A percentile compares a stretch with the other conserved stretches of the same genome.
Conservation (phyloP, 768 basidiomycete species). For the Chalciporus pseudorubinellus region DNA sequence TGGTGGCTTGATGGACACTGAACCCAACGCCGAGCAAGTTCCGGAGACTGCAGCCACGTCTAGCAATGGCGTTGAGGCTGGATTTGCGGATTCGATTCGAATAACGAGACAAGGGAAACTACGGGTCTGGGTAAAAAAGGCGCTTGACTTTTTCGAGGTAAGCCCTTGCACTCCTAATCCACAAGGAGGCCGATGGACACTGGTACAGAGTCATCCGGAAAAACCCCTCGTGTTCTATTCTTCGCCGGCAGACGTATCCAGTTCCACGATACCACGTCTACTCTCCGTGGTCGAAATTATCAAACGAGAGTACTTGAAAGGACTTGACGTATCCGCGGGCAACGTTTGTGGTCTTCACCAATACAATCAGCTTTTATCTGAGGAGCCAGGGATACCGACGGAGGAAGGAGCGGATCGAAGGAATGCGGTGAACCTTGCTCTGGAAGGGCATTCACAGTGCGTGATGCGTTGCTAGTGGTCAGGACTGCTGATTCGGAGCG, state of each 20-base stretch:
- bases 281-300: conserved; percentile 81
- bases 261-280: conserved; percentile 54
- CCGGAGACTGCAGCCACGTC: background rate
- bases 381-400: conserved; percentile 31
- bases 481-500: background rate
- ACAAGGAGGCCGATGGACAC: conserved; percentile 4
- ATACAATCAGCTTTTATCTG: conserved; percentile 66
- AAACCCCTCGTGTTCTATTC: conserved; percentile 59
- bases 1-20: conserved; percentile 17
- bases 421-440: conserved; percentile 33
- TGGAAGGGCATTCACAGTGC: conserved; percentile 62
- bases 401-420: conserved; percentile 35
- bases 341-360: conserved; percentile 62
- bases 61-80: conserved; percentile 1
- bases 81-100: conserved; percentile 38
- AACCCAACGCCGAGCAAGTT: background rate
- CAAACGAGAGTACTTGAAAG: conserved; percentile 73
- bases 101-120: conserved; percentile 60
- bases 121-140: conserved; percentile 48
- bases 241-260: conserved; percentile 40
- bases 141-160: conserved; percentile 55
- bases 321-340: conserved; percentile 42
- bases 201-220: conserved; percentile 44
- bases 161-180: conserved; percentile 9
- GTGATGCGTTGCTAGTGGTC: conserved; percentile 20